Conservation (phyloP, 2,329 filamentous ascomycete genomes). For the Fusarium floridanum region DNA sequence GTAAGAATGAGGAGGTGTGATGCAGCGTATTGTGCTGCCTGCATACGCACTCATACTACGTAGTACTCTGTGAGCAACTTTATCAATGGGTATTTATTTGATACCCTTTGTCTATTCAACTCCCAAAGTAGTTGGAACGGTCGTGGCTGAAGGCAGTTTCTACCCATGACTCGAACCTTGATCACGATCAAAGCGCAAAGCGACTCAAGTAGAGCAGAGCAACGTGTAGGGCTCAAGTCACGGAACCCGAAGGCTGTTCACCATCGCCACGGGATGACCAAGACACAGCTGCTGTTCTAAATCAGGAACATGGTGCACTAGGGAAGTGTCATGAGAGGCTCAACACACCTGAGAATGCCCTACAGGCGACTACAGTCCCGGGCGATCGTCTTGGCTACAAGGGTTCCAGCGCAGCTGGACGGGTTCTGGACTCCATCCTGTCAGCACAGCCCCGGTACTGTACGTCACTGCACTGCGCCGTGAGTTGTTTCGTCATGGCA, state of each 20-base stretch:
- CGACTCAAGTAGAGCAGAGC: not conserved
- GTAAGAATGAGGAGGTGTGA: constrained; percentile 11
- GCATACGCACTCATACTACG: not conserved
- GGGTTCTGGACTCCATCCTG: constrained; percentile 12
- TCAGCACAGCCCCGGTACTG: constrained; percentile 45
- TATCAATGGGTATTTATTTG: not conserved
- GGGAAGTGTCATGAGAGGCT: constrained; percentile 28
- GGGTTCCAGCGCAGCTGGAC: constrained; percentile 20
- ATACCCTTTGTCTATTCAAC: not conserved
- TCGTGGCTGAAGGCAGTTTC: not conserved
- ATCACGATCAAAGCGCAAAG: not conserved
- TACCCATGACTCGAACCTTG: not conserved
- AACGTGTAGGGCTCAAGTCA: not conserved
- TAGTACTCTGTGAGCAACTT: not conserved
- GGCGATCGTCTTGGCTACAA: constrained; percentile 36
- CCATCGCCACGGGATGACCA: constrained; percentile 16
- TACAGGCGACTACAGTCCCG: constrained; percentile 15
- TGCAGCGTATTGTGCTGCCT: not conserved
- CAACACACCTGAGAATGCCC: constrained; percentile 8
- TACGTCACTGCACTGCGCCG: constrained; percentile 45
- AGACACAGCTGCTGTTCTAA: constrained; percentile 32
- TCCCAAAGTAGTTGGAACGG: not conserved
- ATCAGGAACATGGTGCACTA: constrained; percentile 37
- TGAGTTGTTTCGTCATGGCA: constrained; percentile 38
- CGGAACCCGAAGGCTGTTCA: constrained; percentile 11